Conservation (phyloP, 305 asterid species). For the Solanum hybrid region DNA sequence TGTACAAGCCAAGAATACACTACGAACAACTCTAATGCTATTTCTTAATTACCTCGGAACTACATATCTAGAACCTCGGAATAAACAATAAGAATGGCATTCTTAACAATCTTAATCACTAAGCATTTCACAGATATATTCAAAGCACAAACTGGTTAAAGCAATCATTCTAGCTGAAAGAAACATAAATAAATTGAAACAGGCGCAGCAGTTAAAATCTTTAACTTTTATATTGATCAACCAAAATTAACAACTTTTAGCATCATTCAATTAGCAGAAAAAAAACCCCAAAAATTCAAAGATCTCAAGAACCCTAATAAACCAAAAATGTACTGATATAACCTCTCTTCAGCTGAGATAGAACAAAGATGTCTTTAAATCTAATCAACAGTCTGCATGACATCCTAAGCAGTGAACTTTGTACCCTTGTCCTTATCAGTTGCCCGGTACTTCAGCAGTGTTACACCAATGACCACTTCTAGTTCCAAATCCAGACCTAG, state of each 20-base stretch:
- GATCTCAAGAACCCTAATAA: neutral
- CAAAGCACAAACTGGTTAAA: neutral
- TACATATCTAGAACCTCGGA: neutral
- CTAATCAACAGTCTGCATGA: conserved; percentile 11
- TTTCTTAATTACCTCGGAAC: neutral
- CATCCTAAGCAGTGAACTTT: conserved; percentile 7
- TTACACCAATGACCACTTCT: neutral
- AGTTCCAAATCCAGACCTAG: neutral
- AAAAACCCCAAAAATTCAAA: neutral
- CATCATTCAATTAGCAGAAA: neutral
- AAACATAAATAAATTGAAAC: neutral
- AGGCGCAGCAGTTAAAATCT: neutral
- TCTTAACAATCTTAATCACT: neutral
- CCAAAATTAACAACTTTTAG: neutral
- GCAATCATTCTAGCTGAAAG: neutral
- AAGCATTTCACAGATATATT: neutral
- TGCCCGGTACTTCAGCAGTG: neutral
- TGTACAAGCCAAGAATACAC: neutral
- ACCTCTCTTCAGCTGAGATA: neutral
- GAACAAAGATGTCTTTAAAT: neutral
- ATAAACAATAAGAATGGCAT: neutral
- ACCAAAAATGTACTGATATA: neutral
- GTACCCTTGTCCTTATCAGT: neutral
- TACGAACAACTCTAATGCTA: neutral
- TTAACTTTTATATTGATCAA: neutral